Evolutionary conservation across 345 rosid genomes (phyloP).

Genomic region (Sisymbrium irio): DNA sequence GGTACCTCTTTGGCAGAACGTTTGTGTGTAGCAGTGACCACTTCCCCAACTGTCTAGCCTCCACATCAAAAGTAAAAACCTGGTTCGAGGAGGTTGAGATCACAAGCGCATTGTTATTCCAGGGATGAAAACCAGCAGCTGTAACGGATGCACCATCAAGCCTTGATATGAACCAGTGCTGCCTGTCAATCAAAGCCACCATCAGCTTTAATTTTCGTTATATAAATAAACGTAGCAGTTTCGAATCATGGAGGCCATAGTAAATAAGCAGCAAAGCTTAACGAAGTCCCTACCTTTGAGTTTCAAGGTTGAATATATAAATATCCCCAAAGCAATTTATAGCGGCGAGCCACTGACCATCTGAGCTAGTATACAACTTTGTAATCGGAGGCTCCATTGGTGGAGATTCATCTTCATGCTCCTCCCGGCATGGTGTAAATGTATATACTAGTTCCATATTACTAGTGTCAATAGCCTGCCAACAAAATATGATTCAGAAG

Average conservation of each 20-base stretch:
- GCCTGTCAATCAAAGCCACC: conserved; percentile 47
- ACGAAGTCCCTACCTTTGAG: conserved; percentile 51
- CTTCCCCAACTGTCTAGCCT: conserved; percentile 82
- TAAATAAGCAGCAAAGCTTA: no score
- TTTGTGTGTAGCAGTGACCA: conserved; percentile 71
- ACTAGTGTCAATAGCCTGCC: conserved; percentile 62
- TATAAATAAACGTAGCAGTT: not conserved
- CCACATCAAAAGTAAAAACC: conserved; percentile 87
- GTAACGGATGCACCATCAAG: conserved; percentile 89
- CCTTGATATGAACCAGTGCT: conserved; percentile 94
- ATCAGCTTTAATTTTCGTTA: not conserved
- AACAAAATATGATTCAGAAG: conserved; percentile 2
- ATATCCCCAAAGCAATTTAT: conserved; percentile 91
- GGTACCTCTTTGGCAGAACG: conserved; percentile 71
- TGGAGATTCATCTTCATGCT: conserved; percentile 42
- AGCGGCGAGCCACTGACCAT: conserved; percentile 95
- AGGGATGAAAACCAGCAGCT: conserved; percentile 88
- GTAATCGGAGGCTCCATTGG: conserved; percentile 83
- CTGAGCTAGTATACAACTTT: conserved; percentile 78
- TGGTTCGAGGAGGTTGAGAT: conserved; percentile 78
- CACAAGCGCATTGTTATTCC: conserved; percentile 63
- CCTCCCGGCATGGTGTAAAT: conserved; percentile 59
- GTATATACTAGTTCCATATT: conserved; percentile 57
- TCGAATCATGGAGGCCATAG: not conserved
- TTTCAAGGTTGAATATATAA: conserved; percentile 76